A percentile compares a stretch with the other conserved stretches of the same genome.
Evolutionary conservation across 2,329 filamentous ascomycete species (phyloP).

Genomic region (Xylariaceae sp.): DNA sequence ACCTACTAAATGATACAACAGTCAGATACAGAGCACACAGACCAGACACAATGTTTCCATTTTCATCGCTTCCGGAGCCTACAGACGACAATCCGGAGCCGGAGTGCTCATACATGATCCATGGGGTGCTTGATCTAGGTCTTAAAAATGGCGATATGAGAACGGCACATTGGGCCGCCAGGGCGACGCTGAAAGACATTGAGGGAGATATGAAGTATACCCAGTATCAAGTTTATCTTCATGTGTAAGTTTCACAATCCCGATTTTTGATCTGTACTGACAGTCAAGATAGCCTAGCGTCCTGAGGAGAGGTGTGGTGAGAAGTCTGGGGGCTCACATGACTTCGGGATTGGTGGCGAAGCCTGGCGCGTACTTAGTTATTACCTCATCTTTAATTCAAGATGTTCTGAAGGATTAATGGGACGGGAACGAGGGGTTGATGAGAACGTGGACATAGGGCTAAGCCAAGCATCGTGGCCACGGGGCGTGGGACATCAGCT

Average conservation of each 20-base stretch:
- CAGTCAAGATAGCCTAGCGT: not conserved
- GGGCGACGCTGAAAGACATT: slow-evolving; percentile 22
- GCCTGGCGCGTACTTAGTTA: not conserved
- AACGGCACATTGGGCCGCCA: slow-evolving; percentile 30
- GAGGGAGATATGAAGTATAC: slow-evolving; percentile 24
- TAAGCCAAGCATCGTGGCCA: slow-evolving; percentile 2
- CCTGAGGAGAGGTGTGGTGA: not conserved
- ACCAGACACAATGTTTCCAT: slow-evolving; percentile 41
- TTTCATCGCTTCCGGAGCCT: slow-evolving; percentile 22
- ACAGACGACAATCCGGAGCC: slow-evolving; percentile 4
- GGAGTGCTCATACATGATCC: slow-evolving; percentile 33
- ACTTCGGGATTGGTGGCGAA: not conserved
- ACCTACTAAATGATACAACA: slow-evolving; percentile 31
- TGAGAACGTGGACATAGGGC: not conserved
- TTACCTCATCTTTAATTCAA: not conserved
- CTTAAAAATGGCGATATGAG: slow-evolving; percentile 18
- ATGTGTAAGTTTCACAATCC: slow-evolving; percentile 15
- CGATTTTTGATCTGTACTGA: not conserved
- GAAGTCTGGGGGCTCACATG: not conserved
- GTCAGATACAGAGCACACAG: slow-evolving; percentile 39
- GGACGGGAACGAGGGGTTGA: not conserved
- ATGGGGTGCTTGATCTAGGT: slow-evolving; percentile 26
- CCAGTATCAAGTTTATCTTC: slow-evolving; percentile 33
- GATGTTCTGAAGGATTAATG: too few species aligned
- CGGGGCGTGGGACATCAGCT: slow-evolving; percentile 13